Conservation (phyloP, 495 filamentous ascomycete species). For the Aspergillus taichungensis region DNA sequence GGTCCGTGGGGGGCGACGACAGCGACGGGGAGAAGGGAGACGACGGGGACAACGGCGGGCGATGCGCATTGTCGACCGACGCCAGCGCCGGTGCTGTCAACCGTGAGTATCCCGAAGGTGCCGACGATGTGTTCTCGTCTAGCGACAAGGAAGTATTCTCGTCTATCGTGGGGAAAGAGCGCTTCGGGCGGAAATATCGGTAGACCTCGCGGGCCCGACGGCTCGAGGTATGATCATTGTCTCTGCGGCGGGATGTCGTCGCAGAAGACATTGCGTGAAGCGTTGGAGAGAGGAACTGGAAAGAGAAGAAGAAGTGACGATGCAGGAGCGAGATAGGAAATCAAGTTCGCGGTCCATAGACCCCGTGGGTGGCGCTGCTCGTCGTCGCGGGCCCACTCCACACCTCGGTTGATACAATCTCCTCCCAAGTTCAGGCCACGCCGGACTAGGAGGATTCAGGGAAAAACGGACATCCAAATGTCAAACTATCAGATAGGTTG, state of each 20-base stretch:
- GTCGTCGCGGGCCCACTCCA: no score
- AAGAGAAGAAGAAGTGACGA: not conserved
- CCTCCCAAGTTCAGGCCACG: no score
- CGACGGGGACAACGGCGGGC: not conserved
- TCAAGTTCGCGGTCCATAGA: no score
- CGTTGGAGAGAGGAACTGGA: not conserved
- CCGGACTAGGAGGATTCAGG: no score
- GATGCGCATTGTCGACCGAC: not conserved
- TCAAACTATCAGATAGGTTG: no score
- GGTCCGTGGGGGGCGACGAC: constrained; percentile 4
- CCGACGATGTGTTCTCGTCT: not conserved
- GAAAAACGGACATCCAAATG: no score
- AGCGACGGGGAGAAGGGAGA: constrained; percentile 7
- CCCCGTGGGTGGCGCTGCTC: no score
- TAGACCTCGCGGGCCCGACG: constrained; percentile 38
- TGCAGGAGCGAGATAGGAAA: no score
- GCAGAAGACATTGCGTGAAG: not conserved
- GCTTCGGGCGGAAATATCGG: constrained; percentile 37
- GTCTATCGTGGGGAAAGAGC: constrained; percentile 1
- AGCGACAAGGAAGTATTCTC: constrained; percentile 2
- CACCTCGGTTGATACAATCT: no score
- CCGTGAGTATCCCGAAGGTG: not conserved
- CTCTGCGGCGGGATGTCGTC: constrained; percentile 10
- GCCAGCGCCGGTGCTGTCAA: no score
- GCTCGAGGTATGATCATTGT: constrained; percentile 19